These are phyloP conservation scores for Eucalyptus erythrocorys DNA, from an alignment of 345 rosid species.

Conservation along the genomic window DNA sequence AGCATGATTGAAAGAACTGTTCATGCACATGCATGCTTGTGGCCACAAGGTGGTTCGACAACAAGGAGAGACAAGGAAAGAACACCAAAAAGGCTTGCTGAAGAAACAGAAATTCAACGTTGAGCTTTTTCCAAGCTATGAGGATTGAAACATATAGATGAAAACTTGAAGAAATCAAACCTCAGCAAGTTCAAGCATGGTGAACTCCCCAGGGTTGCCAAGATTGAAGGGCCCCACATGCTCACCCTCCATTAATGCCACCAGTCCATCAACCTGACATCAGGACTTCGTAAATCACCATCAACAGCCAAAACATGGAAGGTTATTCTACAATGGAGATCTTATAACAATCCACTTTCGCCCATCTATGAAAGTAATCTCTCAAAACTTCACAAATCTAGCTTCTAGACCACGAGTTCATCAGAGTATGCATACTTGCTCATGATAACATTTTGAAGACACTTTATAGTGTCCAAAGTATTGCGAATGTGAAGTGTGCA, in stretches of 20 bases:
- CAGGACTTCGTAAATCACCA: not conserved
- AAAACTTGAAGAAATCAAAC: constrained; percentile 18
- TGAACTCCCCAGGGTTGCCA: constrained; percentile 98
- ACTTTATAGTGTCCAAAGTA: not conserved
- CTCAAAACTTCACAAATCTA: not conserved
- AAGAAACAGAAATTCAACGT: not conserved
- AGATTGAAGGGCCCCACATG: constrained; percentile 94
- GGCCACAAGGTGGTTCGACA: not conserved
- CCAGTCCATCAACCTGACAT: constrained; percentile 81
- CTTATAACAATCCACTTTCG: not conserved
- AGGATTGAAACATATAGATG: not conserved
- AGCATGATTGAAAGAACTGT: not conserved
- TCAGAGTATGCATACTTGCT: not conserved
- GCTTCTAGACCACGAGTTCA: not conserved
- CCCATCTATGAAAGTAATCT: not conserved
- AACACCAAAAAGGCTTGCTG: not conserved
- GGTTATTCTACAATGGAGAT: not conserved
- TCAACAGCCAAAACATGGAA: not conserved
- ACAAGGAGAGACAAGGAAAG: not conserved
- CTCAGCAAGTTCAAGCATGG: constrained; percentile 98
- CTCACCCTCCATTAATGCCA: constrained; percentile 87
- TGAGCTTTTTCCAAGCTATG: not conserved
- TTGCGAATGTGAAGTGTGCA: not conserved
- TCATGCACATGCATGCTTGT: not conserved
- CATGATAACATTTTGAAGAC: not conserved